Conservation (phyloP, 1,139 yeast species). For the Lodderomyces oxycetoniae region DNA sequence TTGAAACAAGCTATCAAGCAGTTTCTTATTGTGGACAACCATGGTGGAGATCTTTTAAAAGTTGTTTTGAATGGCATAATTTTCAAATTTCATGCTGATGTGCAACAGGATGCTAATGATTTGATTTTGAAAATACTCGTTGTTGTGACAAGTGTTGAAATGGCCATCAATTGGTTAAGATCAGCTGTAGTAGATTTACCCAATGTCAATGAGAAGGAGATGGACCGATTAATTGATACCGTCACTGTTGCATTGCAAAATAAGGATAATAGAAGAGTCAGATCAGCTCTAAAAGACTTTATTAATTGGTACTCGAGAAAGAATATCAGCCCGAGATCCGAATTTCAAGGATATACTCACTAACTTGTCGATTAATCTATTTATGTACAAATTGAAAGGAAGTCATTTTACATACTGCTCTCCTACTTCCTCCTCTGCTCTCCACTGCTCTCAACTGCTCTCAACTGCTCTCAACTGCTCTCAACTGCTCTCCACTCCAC, state of each 20-base stretch:
- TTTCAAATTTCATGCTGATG: conserved; percentile 66
- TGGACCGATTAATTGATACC: conserved; percentile 52
- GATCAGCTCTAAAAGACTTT: conserved; percentile 69
- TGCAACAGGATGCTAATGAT: conserved; percentile 72
- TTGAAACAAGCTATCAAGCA: conserved; percentile 47
- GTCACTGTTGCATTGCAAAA: conserved; percentile 58
- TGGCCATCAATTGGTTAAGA: conserved; percentile 57
- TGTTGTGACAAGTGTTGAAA: conserved; percentile 40
- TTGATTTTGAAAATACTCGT: conserved; percentile 63
- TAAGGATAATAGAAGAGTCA: conserved; percentile 69
- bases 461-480: no score
- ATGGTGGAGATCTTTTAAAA: conserved; percentile 55
- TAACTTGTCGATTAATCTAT: no score
- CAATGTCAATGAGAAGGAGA: conserved; percentile 63
- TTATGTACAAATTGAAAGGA: no score
- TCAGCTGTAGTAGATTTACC: conserved; percentile 54
- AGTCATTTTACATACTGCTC: no score
- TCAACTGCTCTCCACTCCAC: no score
- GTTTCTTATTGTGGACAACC: conserved; percentile 35
- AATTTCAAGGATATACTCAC: conserved; percentile 18
- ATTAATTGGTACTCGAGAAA: conserved; percentile 80
- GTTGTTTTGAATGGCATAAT: conserved; percentile 64
- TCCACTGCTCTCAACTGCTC: no score
- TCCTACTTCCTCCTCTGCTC: no score
- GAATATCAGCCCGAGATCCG: conserved; percentile 54